Base-by-base conservation (phyloP, 345 rosid species). In the Salix dunnii region DNA sequence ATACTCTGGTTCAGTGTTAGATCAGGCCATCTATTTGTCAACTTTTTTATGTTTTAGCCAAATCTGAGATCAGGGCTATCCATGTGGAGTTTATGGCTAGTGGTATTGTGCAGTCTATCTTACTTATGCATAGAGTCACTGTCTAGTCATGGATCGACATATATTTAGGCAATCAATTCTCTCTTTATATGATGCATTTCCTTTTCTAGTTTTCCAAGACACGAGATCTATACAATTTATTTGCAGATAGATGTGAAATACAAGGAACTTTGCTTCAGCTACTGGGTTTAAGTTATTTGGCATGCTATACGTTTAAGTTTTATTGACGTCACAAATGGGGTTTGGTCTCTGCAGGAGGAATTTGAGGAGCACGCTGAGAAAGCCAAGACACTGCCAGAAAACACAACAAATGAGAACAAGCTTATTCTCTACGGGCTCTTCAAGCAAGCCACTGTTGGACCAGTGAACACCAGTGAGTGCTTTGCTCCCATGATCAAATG, bases 361-460 rank as follows among this genome's bases (percentile, higher is more conserved):
- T 91, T 91, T 23, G 91, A 91, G 75, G 92, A 86, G 83, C 46
- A 87, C 14, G 90, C 96, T 76, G 89, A 72, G 88, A 89, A 91
- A 76, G 96, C 87, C 0, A 90, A 84, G 89, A 84, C 82, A 70
- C 86, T 93, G 79, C 91, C 89, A 0, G 80, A 76, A 77, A 81
- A 27, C 2, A 89, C 96, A 49, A 78, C 98, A 11, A 85, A 93
- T 33, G 96, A 89, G 71, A 83, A 74, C 84, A 86, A 84, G 84
- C 96, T 93, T 49, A 91, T 93, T 77, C 91, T 93, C 21, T 93
- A 93, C 58, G 94, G 93, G 2, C 94, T 91, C 51, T 93, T 8
- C 87, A 93, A 93, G 89, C 98, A 93, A 84, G 90, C 93, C 84
- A 90, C 89, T 0, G 75, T 87, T 25, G 98, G 99, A 55, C 87